Base-by-base conservation (phyloP, 257 asterid species). In the Ballota nigra region DNA sequence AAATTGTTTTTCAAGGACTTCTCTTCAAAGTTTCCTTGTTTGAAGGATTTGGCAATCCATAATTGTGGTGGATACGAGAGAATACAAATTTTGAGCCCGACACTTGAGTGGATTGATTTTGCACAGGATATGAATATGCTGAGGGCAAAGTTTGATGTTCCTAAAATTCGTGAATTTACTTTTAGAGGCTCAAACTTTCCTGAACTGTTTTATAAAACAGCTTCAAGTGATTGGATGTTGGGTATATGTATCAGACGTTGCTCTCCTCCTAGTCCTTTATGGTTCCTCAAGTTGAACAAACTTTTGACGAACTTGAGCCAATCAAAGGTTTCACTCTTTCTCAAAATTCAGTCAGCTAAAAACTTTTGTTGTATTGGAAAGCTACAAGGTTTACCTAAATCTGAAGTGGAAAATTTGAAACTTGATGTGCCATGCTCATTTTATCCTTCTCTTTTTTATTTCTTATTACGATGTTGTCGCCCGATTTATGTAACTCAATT, bases 21-120 rank as follows among this genome's bases (percentile, higher is more conserved):
- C 13, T 31, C 68, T n/a, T 22, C 18, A 1, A 20, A 33, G 47
- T 71, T 71, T 58, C 77, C 77, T 16, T 59, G 29, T 40, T 16
- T 77, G 8, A 61, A 65, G 63, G 65, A 71, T 5, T 51, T 77
- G 23, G 8, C 20, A 5, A 13, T 77, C 15, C 6, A 7, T 23
- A 10, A 15, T 9, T 65, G 70, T 31, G 1, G 8, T 7, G 58
- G 57, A 23, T 43, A 1, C 23, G 6, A 0, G 15, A 5, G 1
- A 6, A 22, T 65, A 23, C n/a, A 34, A 2, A 58, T 77, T 19
- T 65, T 33, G 19, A 58, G 77, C 38, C 8, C 53, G 9, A 71
- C 70, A 1, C 74, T 77, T 4, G 74, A 67, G 70, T 28, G n/a
- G 36, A 6, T 71, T 1, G 49, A n/a, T 29, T 15, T 77, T 16